Conservation (phyloP, 2,329 filamentous ascomycete genomes). For the Daldinia sp. region DNA sequence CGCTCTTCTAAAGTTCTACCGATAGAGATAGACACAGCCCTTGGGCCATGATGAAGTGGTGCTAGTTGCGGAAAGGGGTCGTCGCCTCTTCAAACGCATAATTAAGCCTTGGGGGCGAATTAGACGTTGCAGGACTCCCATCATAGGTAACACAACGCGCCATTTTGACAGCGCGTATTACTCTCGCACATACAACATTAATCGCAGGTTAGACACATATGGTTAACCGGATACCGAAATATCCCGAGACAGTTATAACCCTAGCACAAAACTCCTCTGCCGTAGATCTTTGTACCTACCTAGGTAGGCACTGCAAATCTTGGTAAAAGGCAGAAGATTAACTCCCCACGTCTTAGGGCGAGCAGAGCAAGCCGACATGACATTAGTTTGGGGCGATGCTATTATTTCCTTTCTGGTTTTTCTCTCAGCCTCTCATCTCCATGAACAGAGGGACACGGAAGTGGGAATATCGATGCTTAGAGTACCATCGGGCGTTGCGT, state of each 20-base stretch:
- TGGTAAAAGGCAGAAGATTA: background rate
- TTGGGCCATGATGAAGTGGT: too few species aligned
- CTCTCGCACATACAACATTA: background rate
- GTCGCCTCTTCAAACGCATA: slow-evolving; percentile 31
- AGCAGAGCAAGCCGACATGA: slow-evolving; percentile 10
- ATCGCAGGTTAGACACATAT: background rate
- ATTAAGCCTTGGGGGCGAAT: slow-evolving; percentile 10
- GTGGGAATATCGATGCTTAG: too few species aligned
- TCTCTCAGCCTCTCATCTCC: background rate
- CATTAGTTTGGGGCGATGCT: slow-evolving; percentile 21
- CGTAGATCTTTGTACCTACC: slow-evolving; percentile 14
- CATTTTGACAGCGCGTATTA: slow-evolving; percentile 13
- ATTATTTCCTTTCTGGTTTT: background rate
- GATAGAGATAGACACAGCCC: too few species aligned
- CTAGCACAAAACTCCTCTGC: background rate
- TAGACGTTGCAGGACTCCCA: slow-evolving; percentile 8
- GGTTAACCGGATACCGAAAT: slow-evolving; percentile 13
- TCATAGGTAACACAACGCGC: background rate
- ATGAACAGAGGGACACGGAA: slow-evolving; percentile 23
- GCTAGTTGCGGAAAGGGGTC: too few species aligned
- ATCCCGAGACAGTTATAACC: slow-evolving; percentile 10
- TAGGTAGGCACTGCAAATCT: background rate
- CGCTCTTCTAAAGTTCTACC: too few species aligned
- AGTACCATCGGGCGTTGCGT: too few species aligned
- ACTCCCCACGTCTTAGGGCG: slow-evolving; percentile 23